phyloP scores from a whole-genome alignment of 352 stramenopile genomes.

The Globisporangium recalcitrans region DNA sequence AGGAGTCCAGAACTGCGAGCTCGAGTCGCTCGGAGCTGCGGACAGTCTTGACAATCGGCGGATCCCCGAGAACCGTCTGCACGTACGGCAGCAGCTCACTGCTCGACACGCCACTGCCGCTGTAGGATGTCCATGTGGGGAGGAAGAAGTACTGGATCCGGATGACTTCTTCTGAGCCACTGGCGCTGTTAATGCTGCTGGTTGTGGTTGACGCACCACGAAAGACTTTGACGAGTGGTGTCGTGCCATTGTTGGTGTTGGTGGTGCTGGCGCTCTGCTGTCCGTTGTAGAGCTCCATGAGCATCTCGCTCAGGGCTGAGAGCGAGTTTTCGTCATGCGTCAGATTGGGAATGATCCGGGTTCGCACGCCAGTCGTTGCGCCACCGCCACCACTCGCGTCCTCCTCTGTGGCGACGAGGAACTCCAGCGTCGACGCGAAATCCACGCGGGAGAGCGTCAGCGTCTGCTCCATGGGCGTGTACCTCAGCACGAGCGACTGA shows the following conservation, averaged over 20 bases:
- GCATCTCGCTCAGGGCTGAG: background rate
- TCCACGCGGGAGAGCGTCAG: background rate
- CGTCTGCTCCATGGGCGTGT: slow-evolving; percentile 13
- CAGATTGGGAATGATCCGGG: background rate
- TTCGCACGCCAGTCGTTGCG: background rate
- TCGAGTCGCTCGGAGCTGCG: background rate
- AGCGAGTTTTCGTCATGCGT: background rate
- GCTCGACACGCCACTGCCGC: background rate
- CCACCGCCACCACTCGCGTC: background rate
- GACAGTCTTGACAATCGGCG: background rate
- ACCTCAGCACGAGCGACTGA: slow-evolving; percentile 1
- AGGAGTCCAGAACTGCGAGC: background rate
- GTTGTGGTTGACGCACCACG: too few species aligned
- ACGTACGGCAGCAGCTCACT: background rate
- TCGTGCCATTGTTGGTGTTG: background rate
- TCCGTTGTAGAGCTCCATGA: background rate
- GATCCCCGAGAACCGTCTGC: background rate
- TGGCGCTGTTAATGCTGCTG: background rate
- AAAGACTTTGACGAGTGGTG: background rate
- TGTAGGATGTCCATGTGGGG: background rate
- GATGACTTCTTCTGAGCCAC: background rate
- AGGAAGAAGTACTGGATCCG: slow-evolving; percentile 1
- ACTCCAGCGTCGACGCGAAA: slow-evolving; percentile 8
- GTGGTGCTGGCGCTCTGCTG: background rate
- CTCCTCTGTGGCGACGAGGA: slow-evolving; percentile 1